Percentiles rank a stretch among this genome's conserved stretches.
These are phyloP conservation scores for Nicotiana otophora DNA, from an alignment of 257 asterid genomes.

Conservation along the genomic window DNA sequence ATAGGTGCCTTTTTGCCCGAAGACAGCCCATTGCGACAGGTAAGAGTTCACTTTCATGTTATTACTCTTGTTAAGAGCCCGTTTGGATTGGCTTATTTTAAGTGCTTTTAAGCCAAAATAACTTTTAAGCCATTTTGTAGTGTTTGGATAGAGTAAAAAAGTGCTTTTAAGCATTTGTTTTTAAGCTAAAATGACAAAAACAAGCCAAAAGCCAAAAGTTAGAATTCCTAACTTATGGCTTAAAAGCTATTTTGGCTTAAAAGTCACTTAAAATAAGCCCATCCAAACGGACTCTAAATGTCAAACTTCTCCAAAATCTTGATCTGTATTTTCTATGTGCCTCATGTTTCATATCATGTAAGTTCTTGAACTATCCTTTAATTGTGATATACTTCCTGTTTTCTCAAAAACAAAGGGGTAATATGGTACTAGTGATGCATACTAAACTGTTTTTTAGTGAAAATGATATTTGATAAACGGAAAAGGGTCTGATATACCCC, in stretches of 20 bases:
- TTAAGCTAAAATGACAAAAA: too few relatives aligned
- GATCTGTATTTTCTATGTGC: not conserved
- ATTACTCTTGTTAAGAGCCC: not conserved
- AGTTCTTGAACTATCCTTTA: not conserved
- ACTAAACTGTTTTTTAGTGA: not conserved
- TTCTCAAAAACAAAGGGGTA: not conserved
- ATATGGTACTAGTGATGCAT: not conserved
- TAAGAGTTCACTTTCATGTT: conserved; percentile 29
- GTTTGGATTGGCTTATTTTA: too few relatives aligned
- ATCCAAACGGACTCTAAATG: not conserved
- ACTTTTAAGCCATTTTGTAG: too few relatives aligned
- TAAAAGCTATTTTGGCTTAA: too few relatives aligned
- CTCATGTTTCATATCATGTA: not conserved
- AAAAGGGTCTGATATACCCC: too few relatives aligned
- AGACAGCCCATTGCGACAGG: conserved; percentile 77
- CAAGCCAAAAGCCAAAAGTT: too few relatives aligned
- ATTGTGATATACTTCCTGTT: not conserved
- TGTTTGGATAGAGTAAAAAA: too few relatives aligned
- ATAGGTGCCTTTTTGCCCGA: conserved; percentile 69
- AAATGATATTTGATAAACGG: not conserved
- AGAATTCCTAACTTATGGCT: too few relatives aligned
- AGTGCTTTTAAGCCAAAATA: too few relatives aligned
- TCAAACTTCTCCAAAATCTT: not conserved
- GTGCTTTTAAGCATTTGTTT: too few relatives aligned
- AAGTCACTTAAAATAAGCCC: too few relatives aligned